Base-by-base conservation (phyloP, 306 rosid species). In the Dryas alaskensis region DNA sequence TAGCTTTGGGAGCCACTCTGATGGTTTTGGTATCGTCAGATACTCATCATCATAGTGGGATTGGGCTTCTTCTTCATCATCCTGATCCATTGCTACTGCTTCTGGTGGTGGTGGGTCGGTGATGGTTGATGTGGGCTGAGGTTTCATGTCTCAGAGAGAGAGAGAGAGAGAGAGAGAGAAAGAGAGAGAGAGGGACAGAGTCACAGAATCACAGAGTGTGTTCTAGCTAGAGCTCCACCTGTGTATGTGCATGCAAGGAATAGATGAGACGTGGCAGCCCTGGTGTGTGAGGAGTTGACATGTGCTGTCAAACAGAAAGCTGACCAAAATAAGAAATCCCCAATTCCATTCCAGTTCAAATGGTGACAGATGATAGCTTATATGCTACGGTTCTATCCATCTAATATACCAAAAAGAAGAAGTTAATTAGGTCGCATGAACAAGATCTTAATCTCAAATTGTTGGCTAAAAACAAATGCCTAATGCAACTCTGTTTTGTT, bases 181-280 rank as follows among this genome's bases (percentile, higher is more conserved):
- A 10, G 0, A 68, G 10, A 66, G 13, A 67, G 44, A 67, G 16
- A 14, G 70, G 50, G 62, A 65, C 55, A 64, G 62, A 12, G 22
- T 22, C 22, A 31, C 55, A 64, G 62, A 12, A 0, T 22, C 22
- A 31, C 37, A 31, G 37, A 1, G 37, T 31, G 37, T 31, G 37
- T 31, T 31, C 37, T 79, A 60, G 67, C 51, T 42, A 60, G 65
- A 67, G 72, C 75, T 68, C 72, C 78, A 82, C 85, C 65, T 82
- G 92, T 83, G 89, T 75, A 6, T 60, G 37, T 80, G 84, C 87
- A 80, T 83, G 79, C 31, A 70, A 76, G 31, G 60, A 62, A 54
- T 22, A 60, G 17, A 67, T 50, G 75, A 46, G 46, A 72, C 76
- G 84, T 78, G 83, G 88, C 77, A 78, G 76, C 78, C 42, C 48